A percentile compares a stretch with the other conserved stretches of the same genome.
These are phyloP conservation scores for Pythium aquatile DNA, from an alignment of 352 stramenopile genomes.

Conservation along the genomic window DNA sequence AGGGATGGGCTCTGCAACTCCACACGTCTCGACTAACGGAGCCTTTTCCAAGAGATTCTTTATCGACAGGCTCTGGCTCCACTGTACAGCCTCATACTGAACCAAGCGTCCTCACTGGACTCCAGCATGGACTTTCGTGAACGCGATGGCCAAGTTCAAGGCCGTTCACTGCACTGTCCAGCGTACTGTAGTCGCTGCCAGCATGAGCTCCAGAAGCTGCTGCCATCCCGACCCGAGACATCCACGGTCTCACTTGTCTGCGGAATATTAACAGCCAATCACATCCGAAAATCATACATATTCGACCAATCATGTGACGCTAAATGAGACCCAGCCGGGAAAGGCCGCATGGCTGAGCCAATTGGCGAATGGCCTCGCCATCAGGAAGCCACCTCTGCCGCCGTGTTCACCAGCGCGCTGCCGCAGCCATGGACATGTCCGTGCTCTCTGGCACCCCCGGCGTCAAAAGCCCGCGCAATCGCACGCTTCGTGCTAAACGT, in stretches of 20 bases:
- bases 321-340: background rate
- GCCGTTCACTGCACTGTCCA: too few species aligned
- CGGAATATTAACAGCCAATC: background rate
- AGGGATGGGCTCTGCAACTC: background rate
- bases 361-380: conserved; percentile 3
- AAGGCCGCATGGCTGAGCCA: background rate
- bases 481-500: background rate
- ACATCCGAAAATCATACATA: background rate
- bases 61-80: too few species aligned
- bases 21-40: background rate
- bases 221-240: background rate
- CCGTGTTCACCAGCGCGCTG: background rate
- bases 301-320: background rate
- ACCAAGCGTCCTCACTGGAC: too few species aligned
- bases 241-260: background rate
- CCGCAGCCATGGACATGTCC: background rate
- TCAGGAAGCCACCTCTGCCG: conserved; percentile 1
- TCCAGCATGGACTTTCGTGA: too few species aligned
- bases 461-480: background rate
- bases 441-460: background rate
- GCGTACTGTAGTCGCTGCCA: too few species aligned
- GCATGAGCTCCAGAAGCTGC: background rate
- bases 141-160: too few species aligned
- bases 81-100: too few species aligned
- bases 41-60: too few species aligned